Evolutionary conservation across 2,329 filamentous ascomycete genomes (phyloP).

Genomic region (Pseudocercospora ulei): DNA sequence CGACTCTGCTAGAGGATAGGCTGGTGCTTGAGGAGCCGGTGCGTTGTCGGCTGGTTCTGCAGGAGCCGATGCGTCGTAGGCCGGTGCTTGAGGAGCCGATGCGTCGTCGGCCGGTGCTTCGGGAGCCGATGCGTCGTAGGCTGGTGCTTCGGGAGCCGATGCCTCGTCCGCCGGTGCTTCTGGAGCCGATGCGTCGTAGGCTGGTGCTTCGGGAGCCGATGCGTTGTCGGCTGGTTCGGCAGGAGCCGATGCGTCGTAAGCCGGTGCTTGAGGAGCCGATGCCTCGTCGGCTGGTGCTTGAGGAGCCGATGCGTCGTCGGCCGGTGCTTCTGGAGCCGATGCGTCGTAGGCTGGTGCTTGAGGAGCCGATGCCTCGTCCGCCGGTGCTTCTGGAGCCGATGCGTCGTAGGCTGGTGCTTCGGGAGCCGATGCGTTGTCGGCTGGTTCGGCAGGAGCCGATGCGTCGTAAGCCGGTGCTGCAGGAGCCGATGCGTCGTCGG

Average conservation of each 20-base stretch:
- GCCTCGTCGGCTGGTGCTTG: slow-evolving; percentile 6
- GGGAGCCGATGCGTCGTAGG: slow-evolving; percentile 4
- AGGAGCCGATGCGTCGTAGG: slow-evolving; percentile 4
- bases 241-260: not conserved
- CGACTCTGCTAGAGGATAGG: too few species aligned
- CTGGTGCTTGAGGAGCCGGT: not conserved
- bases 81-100: slow-evolving; percentile 1
- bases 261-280: not conserved
- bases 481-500: not conserved
- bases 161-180: too few species aligned
- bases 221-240: slow-evolving; percentile 3
- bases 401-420: not conserved
- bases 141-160: not conserved
- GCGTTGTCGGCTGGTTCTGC: not conserved
- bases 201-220: not conserved
- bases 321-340: not conserved
- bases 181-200: not conserved
- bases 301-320: not conserved
- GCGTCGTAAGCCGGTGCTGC: not conserved
- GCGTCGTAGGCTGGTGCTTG: slow-evolving; percentile 8
- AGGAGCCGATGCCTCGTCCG: too few species aligned
- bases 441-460: too few species aligned
- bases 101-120: not conserved
- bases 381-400: not conserved
- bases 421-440: slow-evolving; percentile 3